Base-by-base conservation (phyloP, 2,329 filamentous ascomycete genomes). In the Aschersonia sp. region DNA sequence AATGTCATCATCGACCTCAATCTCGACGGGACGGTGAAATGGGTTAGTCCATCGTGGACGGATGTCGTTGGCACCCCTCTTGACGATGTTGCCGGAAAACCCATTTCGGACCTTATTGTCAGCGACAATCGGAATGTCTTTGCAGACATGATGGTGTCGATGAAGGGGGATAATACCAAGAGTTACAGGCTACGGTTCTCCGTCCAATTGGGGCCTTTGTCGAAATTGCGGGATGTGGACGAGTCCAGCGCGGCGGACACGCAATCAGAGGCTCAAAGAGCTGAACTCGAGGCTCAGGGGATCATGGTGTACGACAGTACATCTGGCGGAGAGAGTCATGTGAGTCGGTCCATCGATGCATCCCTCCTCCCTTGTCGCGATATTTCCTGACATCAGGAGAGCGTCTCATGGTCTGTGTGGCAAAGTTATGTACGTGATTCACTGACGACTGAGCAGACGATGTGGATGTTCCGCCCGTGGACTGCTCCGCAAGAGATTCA, bases 401-500 rank as follows among this genome's bases (percentile, higher is more conserved):
- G 20, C 20, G 20, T 20, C 20, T 20, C 20, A 20, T 20, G 20
- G 20, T 20, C 20, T 20, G 20, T 20, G 20, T 20, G 35, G 35
- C 35, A 12, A 38, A 9, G 35, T 9, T 12, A 9, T 42, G 40
- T 6, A 42, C 4, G 28, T 5, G 44, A 32, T 35, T 31, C 46
- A 47, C 51, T 51, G 43, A 54, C 45, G 5, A 20, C 31, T n/a
- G 44, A 40, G 10, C 46, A 95, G 87, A 94, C 88, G 20, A 98
- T 98, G 94, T 98, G 92, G 92, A 98, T 98, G 89, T 80, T 98
- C 55, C 85, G 92, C 54, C 92, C 91, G 2, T 94, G 89, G 66
- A 82, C 89, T 41, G 77, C 84, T 41, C 85, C 91, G 5, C 80
- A 89, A 54, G 89, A 97, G 69, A 87, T 98, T 59, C 94, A 94